Percentiles rank a stretch among this genome's conserved stretches.
phyloP scores from a whole-genome alignment of 495 filamentous ascomycete genomes.

The Chaetomidium leptoderma region DNA sequence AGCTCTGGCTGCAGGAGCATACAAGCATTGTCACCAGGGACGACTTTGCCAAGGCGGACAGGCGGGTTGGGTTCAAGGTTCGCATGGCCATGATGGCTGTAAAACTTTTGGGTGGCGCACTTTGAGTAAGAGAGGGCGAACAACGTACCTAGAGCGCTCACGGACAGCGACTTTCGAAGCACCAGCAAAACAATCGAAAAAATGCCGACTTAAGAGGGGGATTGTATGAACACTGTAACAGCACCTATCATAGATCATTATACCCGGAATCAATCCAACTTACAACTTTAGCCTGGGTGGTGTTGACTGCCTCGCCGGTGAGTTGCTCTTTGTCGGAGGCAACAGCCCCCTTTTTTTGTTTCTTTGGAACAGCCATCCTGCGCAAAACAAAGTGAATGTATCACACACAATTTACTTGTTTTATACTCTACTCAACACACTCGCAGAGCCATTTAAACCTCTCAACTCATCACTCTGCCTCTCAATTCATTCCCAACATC shows the following conservation, averaged over 20 bases:
- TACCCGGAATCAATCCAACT: slow-evolving; percentile 16
- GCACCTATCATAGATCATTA: slow-evolving; percentile 11
- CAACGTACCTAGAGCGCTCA: too few relatives aligned
- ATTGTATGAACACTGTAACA: slow-evolving; percentile 11
- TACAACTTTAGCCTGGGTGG: background rate
- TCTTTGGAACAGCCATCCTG: too few relatives aligned
- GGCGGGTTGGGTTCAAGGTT: slow-evolving; percentile 80
- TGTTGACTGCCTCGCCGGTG: too few relatives aligned
- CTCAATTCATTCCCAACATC: too few relatives aligned
- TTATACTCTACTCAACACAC: too few relatives aligned
- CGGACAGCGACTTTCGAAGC: too few relatives aligned
- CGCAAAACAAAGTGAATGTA: too few relatives aligned
- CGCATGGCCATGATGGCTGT: slow-evolving; percentile 89
- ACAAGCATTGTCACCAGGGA: slow-evolving; percentile 61
- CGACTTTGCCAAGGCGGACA: slow-evolving; percentile 73
- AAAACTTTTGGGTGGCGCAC: slow-evolving; percentile 62
- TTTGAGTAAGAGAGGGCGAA: slow-evolving; percentile 39
- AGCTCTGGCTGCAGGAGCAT: slow-evolving; percentile 68
- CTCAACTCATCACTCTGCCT: too few relatives aligned
- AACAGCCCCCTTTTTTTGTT: background rate
- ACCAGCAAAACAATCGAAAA: background rate
- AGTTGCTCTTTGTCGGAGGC: background rate
- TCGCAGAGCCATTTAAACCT: too few relatives aligned
- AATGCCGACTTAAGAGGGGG: background rate
- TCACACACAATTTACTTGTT: too few relatives aligned